phyloP scores from a whole-genome alignment of 2,329 filamentous ascomycete genomes.

The Dothistroma septosporum region DNA sequence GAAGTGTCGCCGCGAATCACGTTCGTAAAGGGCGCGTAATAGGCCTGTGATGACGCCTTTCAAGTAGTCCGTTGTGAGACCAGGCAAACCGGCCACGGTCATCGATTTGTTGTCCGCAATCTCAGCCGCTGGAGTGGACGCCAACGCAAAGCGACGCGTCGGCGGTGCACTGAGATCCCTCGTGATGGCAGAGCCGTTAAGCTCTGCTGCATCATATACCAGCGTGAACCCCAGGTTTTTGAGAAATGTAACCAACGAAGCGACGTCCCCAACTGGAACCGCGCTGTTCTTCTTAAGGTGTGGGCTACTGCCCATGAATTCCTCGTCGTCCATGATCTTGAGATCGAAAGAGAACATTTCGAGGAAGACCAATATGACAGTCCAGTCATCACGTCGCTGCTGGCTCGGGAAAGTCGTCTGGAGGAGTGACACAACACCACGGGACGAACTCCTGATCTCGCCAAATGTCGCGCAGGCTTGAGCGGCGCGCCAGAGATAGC shows the following conservation, averaged over 20 bases:
- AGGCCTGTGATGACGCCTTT: conserved; percentile 75
- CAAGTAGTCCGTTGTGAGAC: conserved; percentile 72
- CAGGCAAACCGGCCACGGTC: conserved; percentile 59
- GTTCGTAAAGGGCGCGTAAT: conserved; percentile 83
- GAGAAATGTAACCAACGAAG: conserved; percentile 72
- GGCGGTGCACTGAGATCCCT: background rate
- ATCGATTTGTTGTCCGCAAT: conserved; percentile 36
- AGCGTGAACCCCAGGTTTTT: conserved; percentile 88
- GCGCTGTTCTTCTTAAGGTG: conserved; percentile 55
- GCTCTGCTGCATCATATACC: conserved; percentile 74
- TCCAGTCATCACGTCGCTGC: conserved; percentile 66
- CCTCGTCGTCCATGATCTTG: conserved; percentile 91
- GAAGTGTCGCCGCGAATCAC: conserved; percentile 84
- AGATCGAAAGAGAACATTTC: conserved; percentile 92
- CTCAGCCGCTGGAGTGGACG: conserved; percentile 1
- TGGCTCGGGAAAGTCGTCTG: conserved; percentile 32
- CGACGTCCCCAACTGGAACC: conserved; percentile 66
- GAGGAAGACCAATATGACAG: conserved; percentile 80
- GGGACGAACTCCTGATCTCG: conserved; percentile 54
- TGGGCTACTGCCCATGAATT: conserved; percentile 57
- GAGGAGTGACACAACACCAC: conserved; percentile 55
- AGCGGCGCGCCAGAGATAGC: conserved; percentile 77
- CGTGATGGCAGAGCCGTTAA: conserved; percentile 18
- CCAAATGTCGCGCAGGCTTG: conserved; percentile 55
- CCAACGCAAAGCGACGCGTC: conserved; percentile 1